These are phyloP conservation scores for Penicillium sp. DNA, from an alignment of 2,329 filamentous ascomycete genomes.

Conservation along the genomic window DNA sequence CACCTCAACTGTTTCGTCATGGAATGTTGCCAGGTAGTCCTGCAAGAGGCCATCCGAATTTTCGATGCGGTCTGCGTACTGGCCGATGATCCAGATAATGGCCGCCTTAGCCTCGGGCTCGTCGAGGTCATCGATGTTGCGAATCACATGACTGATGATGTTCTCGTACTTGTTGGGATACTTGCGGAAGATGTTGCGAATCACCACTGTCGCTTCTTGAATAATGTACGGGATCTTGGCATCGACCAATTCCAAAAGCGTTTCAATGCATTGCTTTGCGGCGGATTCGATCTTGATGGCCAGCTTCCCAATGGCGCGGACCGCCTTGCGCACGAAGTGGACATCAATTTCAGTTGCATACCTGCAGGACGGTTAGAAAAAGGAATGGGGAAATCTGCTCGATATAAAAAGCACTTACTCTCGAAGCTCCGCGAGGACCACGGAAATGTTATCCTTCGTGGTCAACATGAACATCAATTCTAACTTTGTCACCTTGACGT, in stretches of 20 bases:
- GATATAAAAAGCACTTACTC: conserved; percentile 62
- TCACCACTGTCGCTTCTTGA: conserved; percentile 97
- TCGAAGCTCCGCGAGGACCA: conserved; percentile 89
- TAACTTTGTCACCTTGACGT: conserved; percentile 98
- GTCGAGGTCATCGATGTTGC: conserved; percentile 93
- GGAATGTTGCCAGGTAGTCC: conserved; percentile 91
- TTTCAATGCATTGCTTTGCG: conserved; percentile 86
- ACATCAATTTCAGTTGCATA: conserved; percentile 98
- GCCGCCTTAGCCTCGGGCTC: conserved; percentile 98
- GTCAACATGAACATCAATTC: conserved; percentile 99
- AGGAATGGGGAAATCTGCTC: neutral
- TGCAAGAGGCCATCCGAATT: conserved; percentile 93
- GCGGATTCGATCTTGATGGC: conserved; percentile 99
- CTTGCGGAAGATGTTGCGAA: conserved; percentile 98
- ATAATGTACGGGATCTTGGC: conserved; percentile 99
- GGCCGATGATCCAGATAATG: conserved; percentile 99
- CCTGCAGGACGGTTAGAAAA: conserved; percentile 35
- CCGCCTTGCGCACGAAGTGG: conserved; percentile 96
- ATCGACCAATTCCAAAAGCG: conserved; percentile 87
- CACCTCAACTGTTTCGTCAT: conserved; percentile 93
- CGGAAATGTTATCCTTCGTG: conserved; percentile 90
- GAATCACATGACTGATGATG: conserved; percentile 93
- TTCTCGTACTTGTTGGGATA: conserved; percentile 99
- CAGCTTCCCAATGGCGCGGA: conserved; percentile 94
- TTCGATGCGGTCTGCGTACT: conserved; percentile 96